These are phyloP conservation scores for Magnolia kwangsiensis DNA, from an alignment of 164 flowering plant genomes.

Conservation along the genomic window DNA sequence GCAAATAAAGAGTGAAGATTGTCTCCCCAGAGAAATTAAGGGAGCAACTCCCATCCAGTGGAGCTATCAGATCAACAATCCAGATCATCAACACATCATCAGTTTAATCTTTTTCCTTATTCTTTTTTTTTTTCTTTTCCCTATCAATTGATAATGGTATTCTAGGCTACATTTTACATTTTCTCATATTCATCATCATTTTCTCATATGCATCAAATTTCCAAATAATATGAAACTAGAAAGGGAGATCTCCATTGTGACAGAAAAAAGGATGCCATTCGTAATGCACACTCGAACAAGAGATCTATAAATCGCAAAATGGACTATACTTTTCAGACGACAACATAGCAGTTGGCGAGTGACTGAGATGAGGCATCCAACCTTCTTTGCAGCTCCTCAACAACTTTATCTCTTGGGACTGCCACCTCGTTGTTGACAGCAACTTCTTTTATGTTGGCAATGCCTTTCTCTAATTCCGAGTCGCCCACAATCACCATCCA, in stretches of 20 bases:
- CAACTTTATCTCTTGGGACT: slow-evolving; percentile 41
- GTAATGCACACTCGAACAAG: background rate
- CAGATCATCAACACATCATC: background rate
- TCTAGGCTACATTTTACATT: no score
- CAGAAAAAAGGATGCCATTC: background rate
- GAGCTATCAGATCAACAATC: no score
- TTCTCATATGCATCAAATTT: background rate
- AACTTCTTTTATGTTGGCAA: slow-evolving; percentile 57
- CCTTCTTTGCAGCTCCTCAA: slow-evolving; percentile 50
- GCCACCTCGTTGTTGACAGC: slow-evolving; percentile 37
- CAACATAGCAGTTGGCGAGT: background rate
- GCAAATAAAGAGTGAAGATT: no score
- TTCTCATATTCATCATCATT: background rate
- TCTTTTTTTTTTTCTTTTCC: background rate
- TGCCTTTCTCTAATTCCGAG: slow-evolving; percentile 49
- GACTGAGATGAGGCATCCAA: slow-evolving; percentile 20
- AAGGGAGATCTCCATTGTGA: background rate
- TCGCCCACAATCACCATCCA: slow-evolving; percentile 77
- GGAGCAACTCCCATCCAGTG: no score
- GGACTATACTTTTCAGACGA: background rate
- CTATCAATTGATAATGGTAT: background rate
- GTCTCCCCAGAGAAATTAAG: no score
- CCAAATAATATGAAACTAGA: background rate
- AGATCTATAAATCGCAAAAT: background rate
- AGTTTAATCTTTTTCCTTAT: background rate